Percentiles rank a stretch among this genome's conserved stretches.
Evolutionary conservation across 2,329 filamentous ascomycete species (phyloP).

Genomic region (Clonostachys solani): DNA sequence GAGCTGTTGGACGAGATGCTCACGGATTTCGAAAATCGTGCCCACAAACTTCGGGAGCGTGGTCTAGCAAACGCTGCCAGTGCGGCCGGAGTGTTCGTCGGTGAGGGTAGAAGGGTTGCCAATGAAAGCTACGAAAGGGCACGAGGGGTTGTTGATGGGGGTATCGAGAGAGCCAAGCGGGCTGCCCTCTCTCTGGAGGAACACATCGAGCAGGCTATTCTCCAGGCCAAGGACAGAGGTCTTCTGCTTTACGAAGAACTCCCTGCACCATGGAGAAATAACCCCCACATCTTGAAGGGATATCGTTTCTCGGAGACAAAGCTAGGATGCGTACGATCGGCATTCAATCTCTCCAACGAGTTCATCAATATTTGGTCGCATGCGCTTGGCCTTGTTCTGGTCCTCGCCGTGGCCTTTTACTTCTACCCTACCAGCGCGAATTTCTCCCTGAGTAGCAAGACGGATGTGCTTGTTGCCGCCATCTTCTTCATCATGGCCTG

Average conservation of each 20-base stretch:
- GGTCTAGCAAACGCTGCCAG: conserved; percentile 64
- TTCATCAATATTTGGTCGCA: conserved; percentile 98
- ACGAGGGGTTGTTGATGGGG: conserved; percentile 72
- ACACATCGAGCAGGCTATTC: conserved; percentile 75
- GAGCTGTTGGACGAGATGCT: conserved; percentile 83
- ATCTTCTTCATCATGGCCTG: conserved; percentile 95
- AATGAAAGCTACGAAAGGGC: conserved; percentile 75
- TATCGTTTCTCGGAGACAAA: conserved; percentile 95
- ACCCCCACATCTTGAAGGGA: conserved; percentile 85
- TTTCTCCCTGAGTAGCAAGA: conserved; percentile 80
- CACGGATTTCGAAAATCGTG: conserved; percentile 77
- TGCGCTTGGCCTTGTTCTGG: conserved; percentile 79
- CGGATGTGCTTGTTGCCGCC: conserved; percentile 85
- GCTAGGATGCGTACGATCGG: conserved; percentile 79
- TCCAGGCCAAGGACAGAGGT: conserved; percentile 71
- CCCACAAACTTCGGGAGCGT: conserved; percentile 73
- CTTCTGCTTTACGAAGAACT: conserved; percentile 87
- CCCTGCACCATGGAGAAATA: conserved; percentile 88
- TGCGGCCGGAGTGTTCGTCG: conserved; percentile 68
- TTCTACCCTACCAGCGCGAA: conserved; percentile 88
- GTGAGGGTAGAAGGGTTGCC: conserved; percentile 73
- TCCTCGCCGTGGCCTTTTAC: conserved; percentile 87
- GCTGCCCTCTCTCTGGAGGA: conserved; percentile 81
- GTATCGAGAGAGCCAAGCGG: conserved; percentile 75
- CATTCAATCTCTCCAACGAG: conserved; percentile 86